phyloP scores from a whole-genome alignment of 306 rosid species.

The Dalbergia cochinchinensis region DNA sequence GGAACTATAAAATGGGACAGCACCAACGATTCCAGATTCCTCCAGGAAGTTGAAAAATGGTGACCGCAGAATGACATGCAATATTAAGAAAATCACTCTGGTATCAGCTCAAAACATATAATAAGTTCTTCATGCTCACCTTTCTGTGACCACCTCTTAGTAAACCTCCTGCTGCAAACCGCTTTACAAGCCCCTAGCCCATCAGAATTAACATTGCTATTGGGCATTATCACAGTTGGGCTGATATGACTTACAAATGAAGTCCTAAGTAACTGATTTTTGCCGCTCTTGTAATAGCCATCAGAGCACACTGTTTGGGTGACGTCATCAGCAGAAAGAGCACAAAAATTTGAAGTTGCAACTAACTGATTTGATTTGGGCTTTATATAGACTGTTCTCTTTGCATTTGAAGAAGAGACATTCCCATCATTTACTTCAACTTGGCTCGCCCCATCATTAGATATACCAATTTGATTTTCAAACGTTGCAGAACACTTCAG shows the following conservation, averaged over 20 bases:
- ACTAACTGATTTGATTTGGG: constrained; percentile 88
- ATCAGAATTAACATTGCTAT: constrained; percentile 54
- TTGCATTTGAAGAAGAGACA: constrained; percentile 54
- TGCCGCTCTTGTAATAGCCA: constrained; percentile 86
- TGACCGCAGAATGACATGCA: constrained; percentile 27
- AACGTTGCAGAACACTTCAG: constrained; percentile 48
- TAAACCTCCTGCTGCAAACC: constrained; percentile 59
- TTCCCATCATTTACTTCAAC: constrained; percentile 56
- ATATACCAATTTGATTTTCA: constrained; percentile 57
- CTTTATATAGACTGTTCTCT: constrained; percentile 74
- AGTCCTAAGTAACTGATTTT: constrained; percentile 83
- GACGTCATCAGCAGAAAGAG: constrained; percentile 60
- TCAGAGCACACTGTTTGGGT: constrained; percentile 62
- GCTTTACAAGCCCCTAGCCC: constrained; percentile 55
- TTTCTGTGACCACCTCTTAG: constrained; percentile 65
- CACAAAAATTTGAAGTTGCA: constrained; percentile 73
- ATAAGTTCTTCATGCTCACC: constrained; percentile 64
- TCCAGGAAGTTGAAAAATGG: constrained; percentile 33
- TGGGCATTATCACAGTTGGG: constrained; percentile 53
- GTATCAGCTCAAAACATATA: background rate
- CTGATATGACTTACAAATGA: constrained; percentile 62
- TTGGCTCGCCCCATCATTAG: constrained; percentile 57
- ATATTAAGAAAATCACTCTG: constrained; percentile 20
- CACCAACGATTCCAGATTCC: constrained; percentile 37
- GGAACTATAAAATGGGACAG: constrained; percentile 35